A percentile compares a stretch with the other conserved stretches of the same genome.
These are phyloP conservation scores for Aspergillus pseudoviridinutans DNA, from an alignment of 2,329 filamentous ascomycete genomes.

Conservation along the genomic window DNA sequence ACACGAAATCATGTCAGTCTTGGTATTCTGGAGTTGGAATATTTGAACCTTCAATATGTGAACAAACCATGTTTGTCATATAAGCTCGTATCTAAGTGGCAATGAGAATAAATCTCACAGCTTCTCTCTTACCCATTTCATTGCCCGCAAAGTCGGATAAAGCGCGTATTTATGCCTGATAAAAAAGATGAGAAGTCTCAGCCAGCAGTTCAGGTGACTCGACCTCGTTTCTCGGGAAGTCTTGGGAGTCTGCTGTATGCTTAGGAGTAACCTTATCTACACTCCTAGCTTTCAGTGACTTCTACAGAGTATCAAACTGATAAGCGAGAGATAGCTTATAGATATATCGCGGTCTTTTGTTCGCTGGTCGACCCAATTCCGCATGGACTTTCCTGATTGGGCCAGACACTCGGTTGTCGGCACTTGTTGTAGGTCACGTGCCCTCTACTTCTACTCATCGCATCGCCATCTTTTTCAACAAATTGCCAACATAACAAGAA, in stretches of 20 bases:
- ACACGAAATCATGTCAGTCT: background rate
- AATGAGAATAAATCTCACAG: background rate
- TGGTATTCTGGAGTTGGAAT: no score
- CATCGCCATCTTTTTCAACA: background rate
- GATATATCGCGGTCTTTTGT: background rate
- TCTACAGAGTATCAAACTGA: no score
- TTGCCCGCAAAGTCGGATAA: no score
- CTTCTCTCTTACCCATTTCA: no score
- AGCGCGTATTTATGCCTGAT: no score
- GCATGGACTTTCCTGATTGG: constrained; percentile 19
- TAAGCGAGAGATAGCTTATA: no score
- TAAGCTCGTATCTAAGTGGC: background rate
- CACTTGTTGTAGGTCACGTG: constrained; percentile 6
- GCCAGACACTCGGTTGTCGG: constrained; percentile 4
- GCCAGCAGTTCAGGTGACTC: no score
- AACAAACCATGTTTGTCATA: background rate
- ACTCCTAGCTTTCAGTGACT: no score
- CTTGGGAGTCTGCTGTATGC: no score
- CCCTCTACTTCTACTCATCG: background rate
- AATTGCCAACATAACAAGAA: background rate
- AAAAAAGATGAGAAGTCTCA: no score
- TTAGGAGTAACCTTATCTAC: no score
- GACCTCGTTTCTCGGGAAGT: no score
- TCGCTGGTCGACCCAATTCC: constrained; percentile 1
- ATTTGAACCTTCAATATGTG: background rate